Percentiles rank a stretch among this genome's conserved stretches.
Evolutionary conservation across 306 rosid species (phyloP).

Genomic region (Betula pendula): DNA sequence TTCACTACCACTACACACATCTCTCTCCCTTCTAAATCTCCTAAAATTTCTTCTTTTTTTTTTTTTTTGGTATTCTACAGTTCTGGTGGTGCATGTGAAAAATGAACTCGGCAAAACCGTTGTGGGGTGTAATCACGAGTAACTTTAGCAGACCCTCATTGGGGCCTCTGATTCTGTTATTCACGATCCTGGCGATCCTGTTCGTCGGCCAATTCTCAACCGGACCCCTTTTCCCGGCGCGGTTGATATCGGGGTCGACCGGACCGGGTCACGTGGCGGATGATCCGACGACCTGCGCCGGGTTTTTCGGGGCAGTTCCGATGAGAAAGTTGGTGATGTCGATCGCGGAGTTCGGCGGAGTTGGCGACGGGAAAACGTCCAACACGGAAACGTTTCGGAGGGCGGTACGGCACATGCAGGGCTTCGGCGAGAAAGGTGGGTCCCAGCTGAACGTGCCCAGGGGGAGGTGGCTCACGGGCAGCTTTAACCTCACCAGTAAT

Average conservation of each 20-base stretch:
- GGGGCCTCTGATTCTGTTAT: slow-evolving; percentile 42
- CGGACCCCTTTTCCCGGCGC: slow-evolving; percentile 33
- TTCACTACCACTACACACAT: background rate
- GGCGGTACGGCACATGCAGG: slow-evolving; percentile 63
- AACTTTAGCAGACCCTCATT: slow-evolving; percentile 42
- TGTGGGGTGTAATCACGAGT: slow-evolving; percentile 9
- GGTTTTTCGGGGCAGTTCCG: slow-evolving; percentile 34
- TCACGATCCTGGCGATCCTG: slow-evolving; percentile 48
- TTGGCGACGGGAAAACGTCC: slow-evolving; percentile 76
- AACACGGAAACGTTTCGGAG: slow-evolving; percentile 68
- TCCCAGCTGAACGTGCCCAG: slow-evolving; percentile 69
- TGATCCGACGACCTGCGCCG: slow-evolving; percentile 42
- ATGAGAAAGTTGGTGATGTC: slow-evolving; percentile 52
- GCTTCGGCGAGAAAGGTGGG: slow-evolving; percentile 59
- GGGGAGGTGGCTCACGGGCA: slow-evolving; percentile 83
- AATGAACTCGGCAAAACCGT: slow-evolving; percentile 58
- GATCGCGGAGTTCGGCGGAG: slow-evolving; percentile 74
- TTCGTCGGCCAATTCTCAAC: slow-evolving; percentile 54
- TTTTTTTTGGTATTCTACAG: background rate
- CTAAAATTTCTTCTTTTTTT: too few relatives aligned
- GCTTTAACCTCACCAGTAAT: slow-evolving; percentile 87
- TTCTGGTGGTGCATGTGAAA: slow-evolving; percentile 8
- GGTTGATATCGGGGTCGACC: slow-evolving; percentile 20
- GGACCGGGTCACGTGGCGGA: background rate
- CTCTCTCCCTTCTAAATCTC: too few relatives aligned